These are phyloP conservation scores for Euphorbia celastroides DNA, from an alignment of 441 rosid species.

Conservation along the genomic window DNA sequence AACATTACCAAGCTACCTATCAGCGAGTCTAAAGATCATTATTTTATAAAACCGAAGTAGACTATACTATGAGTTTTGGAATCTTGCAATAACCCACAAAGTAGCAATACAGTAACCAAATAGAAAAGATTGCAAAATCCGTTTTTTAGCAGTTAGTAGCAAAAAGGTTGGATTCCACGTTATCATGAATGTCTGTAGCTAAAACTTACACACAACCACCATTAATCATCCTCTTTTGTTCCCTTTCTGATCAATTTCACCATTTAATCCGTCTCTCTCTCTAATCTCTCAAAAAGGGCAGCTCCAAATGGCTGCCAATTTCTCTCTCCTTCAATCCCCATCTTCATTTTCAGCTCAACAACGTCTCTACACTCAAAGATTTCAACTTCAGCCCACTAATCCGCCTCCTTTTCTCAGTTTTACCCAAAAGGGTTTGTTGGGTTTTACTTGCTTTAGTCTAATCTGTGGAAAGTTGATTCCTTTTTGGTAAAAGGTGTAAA, in stretches of 20 bases:
- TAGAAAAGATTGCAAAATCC: conserved; percentile 9
- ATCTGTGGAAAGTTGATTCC: conserved; percentile 2
- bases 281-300: background rate
- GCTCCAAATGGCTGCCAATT: conserved; percentile 30
- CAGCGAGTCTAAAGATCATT: no score
- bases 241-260: background rate
- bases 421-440: conserved; percentile 6
- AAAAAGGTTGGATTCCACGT: conserved; percentile 6
- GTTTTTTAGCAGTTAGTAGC: conserved; percentile 13
- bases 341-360: conserved; percentile 12
- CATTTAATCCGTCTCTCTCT: background rate
- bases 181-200: conserved; percentile 15
- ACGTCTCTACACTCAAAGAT: conserved; percentile 11
- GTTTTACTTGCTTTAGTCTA: background rate
- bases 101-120: no score
- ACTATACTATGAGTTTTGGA: background rate
- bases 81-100: background rate
- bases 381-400: conserved; percentile 20
- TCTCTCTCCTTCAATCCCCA: conserved; percentile 28
- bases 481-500: background rate
- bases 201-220: conserved; percentile 15
- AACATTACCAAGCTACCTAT: no score
- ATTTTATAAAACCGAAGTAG: background rate
- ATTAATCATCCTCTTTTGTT: background rate
- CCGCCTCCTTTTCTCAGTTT: conserved; percentile 5